Conservation (phyloP, 1,284 basidiomycete genomes). For the Malassezia brasiliensis region DNA sequence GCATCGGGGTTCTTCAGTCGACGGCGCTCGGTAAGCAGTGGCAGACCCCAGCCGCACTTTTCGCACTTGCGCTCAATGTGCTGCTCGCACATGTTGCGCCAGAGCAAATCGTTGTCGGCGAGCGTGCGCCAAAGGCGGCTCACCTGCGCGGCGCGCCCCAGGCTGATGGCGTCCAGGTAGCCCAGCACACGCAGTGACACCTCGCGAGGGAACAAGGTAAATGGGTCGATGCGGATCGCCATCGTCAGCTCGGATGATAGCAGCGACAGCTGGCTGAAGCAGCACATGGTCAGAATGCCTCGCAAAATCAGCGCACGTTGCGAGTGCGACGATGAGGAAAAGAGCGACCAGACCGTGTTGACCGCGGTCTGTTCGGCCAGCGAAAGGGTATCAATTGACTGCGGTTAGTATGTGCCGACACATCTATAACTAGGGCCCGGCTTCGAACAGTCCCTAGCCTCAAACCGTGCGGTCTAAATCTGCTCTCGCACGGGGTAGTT, state of each 20-base stretch:
- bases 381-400: slow-evolving; percentile 89
- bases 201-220: slow-evolving; percentile 80
- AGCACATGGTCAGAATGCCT: slow-evolving; percentile 98
- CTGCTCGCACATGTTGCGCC: slow-evolving; percentile 94
- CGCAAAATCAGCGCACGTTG: slow-evolving; percentile 86
- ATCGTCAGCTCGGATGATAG: slow-evolving; percentile 81
- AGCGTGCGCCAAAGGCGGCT: slow-evolving; percentile 73
- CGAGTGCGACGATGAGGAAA: slow-evolving; percentile 84
- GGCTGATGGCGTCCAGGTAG: slow-evolving; percentile 85
- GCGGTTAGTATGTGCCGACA: slow-evolving; percentile 17
- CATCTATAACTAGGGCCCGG: slow-evolving; percentile 20
- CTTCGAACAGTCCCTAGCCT: slow-evolving; percentile 32
- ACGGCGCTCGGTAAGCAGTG: slow-evolving; percentile 67
- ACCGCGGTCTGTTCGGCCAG: slow-evolving; percentile 77
- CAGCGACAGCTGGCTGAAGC: slow-evolving; percentile 95
- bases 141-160: slow-evolving; percentile 92
- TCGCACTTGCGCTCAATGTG: slow-evolving; percentile 95
- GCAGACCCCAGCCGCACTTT: slow-evolving; percentile 96
- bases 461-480: slow-evolving; percentile 35
- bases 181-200: slow-evolving; percentile 79
- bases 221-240: slow-evolving; percentile 83
- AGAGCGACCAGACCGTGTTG: slow-evolving; percentile 89
- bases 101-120: slow-evolving; percentile 91
- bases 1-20: slow-evolving; percentile 45
- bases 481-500: slow-evolving; percentile 1